These are phyloP conservation scores for Mycena albidolilacea DNA, from an alignment of 768 basidiomycete species.

Conservation along the genomic window DNA sequence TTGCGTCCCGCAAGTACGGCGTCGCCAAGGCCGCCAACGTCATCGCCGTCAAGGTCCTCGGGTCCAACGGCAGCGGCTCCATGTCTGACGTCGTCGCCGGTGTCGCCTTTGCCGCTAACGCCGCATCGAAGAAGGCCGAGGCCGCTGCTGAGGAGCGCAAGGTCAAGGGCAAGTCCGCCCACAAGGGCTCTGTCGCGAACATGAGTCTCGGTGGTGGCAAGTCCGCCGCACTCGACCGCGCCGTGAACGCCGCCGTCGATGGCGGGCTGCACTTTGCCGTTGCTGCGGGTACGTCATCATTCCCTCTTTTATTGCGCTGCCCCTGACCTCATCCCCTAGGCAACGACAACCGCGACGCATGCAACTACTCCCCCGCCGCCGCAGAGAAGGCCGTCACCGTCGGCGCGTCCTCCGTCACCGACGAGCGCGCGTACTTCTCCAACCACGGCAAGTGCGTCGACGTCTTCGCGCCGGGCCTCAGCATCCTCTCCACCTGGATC, in stretches of 20 bases:
- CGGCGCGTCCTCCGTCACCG: conserved; percentile 87
- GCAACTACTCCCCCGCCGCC: conserved; percentile 92
- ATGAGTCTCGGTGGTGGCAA: conserved; percentile 99
- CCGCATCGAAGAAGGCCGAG: conserved; percentile 68
- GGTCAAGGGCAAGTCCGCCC: conserved; percentile 81
- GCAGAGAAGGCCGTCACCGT: conserved; percentile 94
- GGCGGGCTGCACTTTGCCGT: conserved; percentile 95
- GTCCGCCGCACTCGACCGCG: conserved; percentile 84
- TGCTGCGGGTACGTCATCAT: conserved; percentile 82
- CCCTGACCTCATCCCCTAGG: conserved; percentile 53
- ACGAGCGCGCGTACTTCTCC: conserved; percentile 92
- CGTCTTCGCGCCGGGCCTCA: conserved; percentile 92
- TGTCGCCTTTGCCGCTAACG: conserved; percentile 81
- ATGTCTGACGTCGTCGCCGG: conserved; percentile 96
- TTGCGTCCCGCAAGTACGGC: conserved; percentile 94
- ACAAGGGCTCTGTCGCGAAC: conserved; percentile 97
- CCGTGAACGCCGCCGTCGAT: conserved; percentile 89
- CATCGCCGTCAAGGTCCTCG: conserved; percentile 93
- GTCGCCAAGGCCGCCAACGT: conserved; percentile 95
- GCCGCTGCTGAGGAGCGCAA: conserved; percentile 77
- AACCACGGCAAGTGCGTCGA: conserved; percentile 94
- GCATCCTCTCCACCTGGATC: conserved; percentile 92
- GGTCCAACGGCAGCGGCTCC: conserved; percentile 93
- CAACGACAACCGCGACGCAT: conserved; percentile 91
- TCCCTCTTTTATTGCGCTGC: not conserved